Evolutionary conservation across 306 rosid species (phyloP).

Genomic region (Vigna hirtella): DNA sequence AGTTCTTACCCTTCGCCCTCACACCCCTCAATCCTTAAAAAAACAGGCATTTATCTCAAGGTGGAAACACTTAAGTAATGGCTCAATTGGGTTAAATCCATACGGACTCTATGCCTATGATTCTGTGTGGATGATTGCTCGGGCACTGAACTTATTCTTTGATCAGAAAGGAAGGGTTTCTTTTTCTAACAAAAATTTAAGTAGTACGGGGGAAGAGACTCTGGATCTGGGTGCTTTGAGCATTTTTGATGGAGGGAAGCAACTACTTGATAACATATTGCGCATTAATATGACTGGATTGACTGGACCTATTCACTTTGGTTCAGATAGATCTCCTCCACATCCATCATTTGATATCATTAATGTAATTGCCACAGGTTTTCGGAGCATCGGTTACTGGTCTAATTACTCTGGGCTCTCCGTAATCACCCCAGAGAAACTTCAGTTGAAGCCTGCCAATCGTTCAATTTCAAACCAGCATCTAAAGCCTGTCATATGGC

Average conservation of each 20-base stretch:
- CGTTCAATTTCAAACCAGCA: conserved; percentile 57
- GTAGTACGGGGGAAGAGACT: conserved; percentile 32
- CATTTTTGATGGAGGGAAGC: conserved; percentile 69
- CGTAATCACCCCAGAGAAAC: conserved; percentile 60
- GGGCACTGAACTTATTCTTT: conserved; percentile 61
- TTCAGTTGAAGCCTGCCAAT: conserved; percentile 57
- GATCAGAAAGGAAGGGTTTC: conserved; percentile 63
- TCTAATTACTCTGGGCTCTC: conserved; percentile 81
- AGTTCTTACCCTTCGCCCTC: conserved; percentile 64
- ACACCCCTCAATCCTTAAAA: conserved; percentile 67
- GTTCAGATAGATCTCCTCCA: conserved; percentile 55
- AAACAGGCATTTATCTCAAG: conserved; percentile 63
- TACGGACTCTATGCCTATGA: conserved; percentile 79
- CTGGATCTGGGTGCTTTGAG: conserved; percentile 63
- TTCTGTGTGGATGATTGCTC: conserved; percentile 81
- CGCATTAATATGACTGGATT: conserved; percentile 66
- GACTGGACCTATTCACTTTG: conserved; percentile 64
- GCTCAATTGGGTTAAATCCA: conserved; percentile 60
- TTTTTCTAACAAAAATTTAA: conserved; percentile 63
- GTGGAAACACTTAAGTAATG: conserved; percentile 59
- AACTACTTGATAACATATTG: conserved; percentile 60
- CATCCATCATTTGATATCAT: conserved; percentile 72
- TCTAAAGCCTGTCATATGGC: conserved; percentile 62
- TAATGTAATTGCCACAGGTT: conserved; percentile 60
- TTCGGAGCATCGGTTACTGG: conserved; percentile 75